Base-by-base conservation (phyloP, 345 rosid genomes). In the Xanthoceras sorbifolium region DNA sequence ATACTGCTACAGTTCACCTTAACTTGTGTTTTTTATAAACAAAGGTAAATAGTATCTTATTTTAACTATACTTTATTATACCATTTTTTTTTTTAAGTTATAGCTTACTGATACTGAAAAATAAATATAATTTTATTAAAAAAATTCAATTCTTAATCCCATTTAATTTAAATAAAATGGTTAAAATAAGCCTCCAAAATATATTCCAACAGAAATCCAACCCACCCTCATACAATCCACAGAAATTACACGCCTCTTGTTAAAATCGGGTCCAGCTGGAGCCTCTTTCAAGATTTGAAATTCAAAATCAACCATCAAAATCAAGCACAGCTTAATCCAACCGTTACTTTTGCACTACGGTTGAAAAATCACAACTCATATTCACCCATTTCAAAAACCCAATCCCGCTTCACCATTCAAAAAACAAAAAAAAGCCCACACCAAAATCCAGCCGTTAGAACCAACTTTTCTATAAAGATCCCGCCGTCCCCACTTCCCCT, bases 381-480 rank as follows among this genome's bases (percentile, higher is more conserved):
- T 31, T 38, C 65, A 59, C 52, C 22, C 8, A 9, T 75, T 64
- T 22, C 52, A 26, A 60, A 59, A n/a, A 9, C 54, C 15, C 15
- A 25, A 38, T 72, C 67, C 76, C 67, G 67, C 76, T 40, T 48
- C 68, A 18, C 69, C 80, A 54, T 62, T 52, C 71, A 59, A 71
- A 71, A 55, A 54, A 54, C 20, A 5, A 38, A 38, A 38, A 38
- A 38, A 40, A 40, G 9, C 1, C 60, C 20, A 70, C 62, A 11
- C 42, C 34, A 36, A 28, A 42, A 78, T 44, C 75, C 54, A 44
- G 28, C 78, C 78, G 75, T 79, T 73, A 9, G 40, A 42, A 26
- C 36, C 12, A 52, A 25, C 5, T 29, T 17, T 67, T 31, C 77
- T 80, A 80, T 80, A 80, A 81, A 81, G 59, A 36, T 36, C 80